Evolutionary conservation across 1,139 yeast genomes (phyloP), one percentile per base, ranked within the genome.

Genomic region (Pichia sp.): DNA sequence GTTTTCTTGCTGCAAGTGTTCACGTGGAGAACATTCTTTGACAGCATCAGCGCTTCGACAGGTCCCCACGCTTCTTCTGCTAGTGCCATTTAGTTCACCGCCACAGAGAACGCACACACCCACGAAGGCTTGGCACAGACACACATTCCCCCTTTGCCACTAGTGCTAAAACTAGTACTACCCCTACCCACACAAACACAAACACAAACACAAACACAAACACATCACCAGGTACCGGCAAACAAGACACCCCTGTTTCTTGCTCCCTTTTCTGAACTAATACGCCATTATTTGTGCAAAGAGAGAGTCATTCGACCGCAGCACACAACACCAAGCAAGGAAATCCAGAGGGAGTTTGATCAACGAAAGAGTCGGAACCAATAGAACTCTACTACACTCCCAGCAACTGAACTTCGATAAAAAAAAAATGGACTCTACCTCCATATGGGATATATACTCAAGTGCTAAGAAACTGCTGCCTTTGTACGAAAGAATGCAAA

Each of bases 401-500:
- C 29, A 27, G 6, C 6, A 20, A 4, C 29, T 27, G 6, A 4
- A 27, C 6, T 27, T 27, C 6, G 29, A 27, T 27, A 27, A 6
- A 27, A 6, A 6, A 27, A 56, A 17, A 27, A 65, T 65, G 69
- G 69, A 65, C 50, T 57, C 67, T 14, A 60, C 63, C 41, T 66
- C 72, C 14, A 68, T 70, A 31, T 70, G 72, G 71, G 72, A 68
- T 47, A 64, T 70, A 1, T 69, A 69, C 51, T 53, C 65, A 34
- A 61, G 65, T 27, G 72, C 73, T 3, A 68, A 61, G 45, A 66
- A 64, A 43, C 49, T 69, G n/a, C 55, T 70, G 12, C 69, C 69
- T 2, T 58, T 69, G 8, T 67, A 67, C 51, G 71, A 71, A 8
- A 58, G 73, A 43, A 64, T 70, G 42, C 67, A 68, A 49, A 69